Percentiles rank a stretch among this genome's conserved stretches.
Conservation (phyloP, 1,284 basidiomycete genomes). For the Ganoderma resinaceum region DNA sequence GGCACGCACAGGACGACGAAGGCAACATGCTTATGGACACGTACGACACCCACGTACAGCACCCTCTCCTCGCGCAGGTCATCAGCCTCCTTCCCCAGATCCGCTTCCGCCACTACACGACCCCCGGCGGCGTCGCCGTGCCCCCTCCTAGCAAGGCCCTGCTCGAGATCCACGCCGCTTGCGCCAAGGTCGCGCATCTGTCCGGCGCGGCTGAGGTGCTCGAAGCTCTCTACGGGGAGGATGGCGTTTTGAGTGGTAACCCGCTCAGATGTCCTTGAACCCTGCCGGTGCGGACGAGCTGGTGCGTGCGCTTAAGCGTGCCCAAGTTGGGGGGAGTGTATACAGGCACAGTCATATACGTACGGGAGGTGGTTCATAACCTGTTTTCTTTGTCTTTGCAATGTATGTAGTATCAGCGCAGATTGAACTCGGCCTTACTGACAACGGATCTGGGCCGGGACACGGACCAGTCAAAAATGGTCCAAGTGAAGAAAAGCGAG, state of each 20-base stretch:
- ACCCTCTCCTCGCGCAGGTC: neutral
- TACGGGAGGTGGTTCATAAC: too few relatives aligned
- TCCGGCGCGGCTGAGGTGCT: neutral
- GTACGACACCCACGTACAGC: neutral
- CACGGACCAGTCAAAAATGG: too few relatives aligned
- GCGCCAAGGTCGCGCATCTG: too few relatives aligned
- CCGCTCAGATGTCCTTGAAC: neutral
- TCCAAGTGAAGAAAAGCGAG: too few relatives aligned
- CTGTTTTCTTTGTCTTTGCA: too few relatives aligned
- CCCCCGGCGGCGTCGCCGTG: neutral
- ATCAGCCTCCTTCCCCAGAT: neutral
- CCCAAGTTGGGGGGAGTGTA: too few relatives aligned
- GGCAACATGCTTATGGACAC: too few relatives aligned
- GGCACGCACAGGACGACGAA: neutral
- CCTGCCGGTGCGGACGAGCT: neutral
- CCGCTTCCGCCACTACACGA: neutral
- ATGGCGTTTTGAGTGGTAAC: neutral
- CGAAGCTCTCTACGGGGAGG: neutral
- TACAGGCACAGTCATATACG: too few relatives aligned
- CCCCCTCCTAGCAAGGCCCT: neutral
- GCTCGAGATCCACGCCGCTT: neutral
- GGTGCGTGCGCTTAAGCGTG: neutral
- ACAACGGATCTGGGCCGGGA: too few relatives aligned
- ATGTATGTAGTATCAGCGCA: too few relatives aligned
- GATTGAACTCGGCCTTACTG: too few relatives aligned